Evolutionary conservation across 2,329 filamentous ascomycete species (phyloP), one percentile per base, ranked within the genome.

Genomic region (Aspergillus caelatus): DNA sequence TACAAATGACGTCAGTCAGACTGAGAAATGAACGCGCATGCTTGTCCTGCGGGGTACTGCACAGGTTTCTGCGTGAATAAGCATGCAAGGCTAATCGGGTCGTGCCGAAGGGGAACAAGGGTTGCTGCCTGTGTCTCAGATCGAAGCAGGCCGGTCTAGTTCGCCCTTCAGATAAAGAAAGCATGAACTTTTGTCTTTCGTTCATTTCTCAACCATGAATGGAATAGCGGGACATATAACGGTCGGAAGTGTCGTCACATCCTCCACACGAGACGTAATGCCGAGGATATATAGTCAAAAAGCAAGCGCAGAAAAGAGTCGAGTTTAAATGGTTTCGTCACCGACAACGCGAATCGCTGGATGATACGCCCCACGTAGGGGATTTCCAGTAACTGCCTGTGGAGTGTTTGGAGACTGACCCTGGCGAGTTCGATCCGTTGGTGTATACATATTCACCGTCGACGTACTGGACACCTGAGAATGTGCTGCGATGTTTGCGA

Each of bases 361-460:
- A 70, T 32, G 65, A 64, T 23, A 70, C 71, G 21, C 66, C 67
- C 69, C 71, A 75, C n/a, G 70, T 71, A 6, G 73, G 66, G 16
- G 74, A 62, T 53, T 74, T 75, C 74, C 74, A 75, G 56, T 69
- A 61, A 63, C 69, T 72, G 14, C 77, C 77, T 4, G 74, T 78
- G 2, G 75, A 79, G 41, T 78, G 71, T 62, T 80, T 80, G 46
- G 77, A 77, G 60, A 78, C 72, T 21, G 77, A 75, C 36, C 77
- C 74, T 28, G 78, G 76, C 12, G 76, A 77, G 56, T 71, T 74
- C 30, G 75, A 66, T 45, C 74, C 70, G 57, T 77, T 77, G 58
- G 72, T 85, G 84, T 93, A 96, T 78, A 97, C 85, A 82, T 97
- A 97, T 83, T 97, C 94, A 80, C 94, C 95, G 77, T 98, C 92